phyloP scores from a whole-genome alignment of 1,284 basidiomycete genomes.

The Agroathelia rolfsii region DNA sequence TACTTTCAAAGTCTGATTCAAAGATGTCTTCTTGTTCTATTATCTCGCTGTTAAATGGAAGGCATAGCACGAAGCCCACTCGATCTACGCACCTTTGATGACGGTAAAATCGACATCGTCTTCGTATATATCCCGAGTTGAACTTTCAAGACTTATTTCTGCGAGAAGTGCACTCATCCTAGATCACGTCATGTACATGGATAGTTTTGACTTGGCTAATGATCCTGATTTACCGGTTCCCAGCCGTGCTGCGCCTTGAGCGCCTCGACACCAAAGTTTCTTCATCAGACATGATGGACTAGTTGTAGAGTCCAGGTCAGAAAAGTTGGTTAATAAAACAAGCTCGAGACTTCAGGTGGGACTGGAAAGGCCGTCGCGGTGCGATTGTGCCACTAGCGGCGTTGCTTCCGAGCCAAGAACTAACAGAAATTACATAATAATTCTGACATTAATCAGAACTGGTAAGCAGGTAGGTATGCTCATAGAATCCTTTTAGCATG shows the following conservation, averaged over 20 bases:
- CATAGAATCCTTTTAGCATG: too few species aligned
- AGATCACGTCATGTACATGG: constrained; percentile 8
- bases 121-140: constrained; percentile 47
- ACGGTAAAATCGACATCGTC: constrained; percentile 64
- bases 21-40: constrained; percentile 72
- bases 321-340: too few species aligned
- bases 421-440: too few species aligned
- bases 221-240: constrained; percentile 43
- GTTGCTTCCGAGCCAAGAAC: too few species aligned
- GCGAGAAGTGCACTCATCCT: constrained; percentile 71
- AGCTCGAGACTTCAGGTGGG: too few species aligned
- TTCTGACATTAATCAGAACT: too few species aligned
- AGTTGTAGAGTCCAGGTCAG: too few species aligned
- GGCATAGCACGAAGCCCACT: not conserved
- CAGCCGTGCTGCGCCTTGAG: constrained; percentile 59
- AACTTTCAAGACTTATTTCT: constrained; percentile 53
- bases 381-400: too few species aligned
- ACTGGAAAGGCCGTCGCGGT: too few species aligned
- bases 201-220: not conserved
- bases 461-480: too few species aligned
- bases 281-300: too few species aligned
- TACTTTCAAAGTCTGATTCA: constrained; percentile 74
- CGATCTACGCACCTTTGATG: constrained; percentile 44
- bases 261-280: constrained; percentile 50
- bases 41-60: constrained; percentile 1